phyloP scores from a whole-genome alignment of 2,329 filamentous ascomycete genomes.

The Sarocladium brachiariae region DNA sequence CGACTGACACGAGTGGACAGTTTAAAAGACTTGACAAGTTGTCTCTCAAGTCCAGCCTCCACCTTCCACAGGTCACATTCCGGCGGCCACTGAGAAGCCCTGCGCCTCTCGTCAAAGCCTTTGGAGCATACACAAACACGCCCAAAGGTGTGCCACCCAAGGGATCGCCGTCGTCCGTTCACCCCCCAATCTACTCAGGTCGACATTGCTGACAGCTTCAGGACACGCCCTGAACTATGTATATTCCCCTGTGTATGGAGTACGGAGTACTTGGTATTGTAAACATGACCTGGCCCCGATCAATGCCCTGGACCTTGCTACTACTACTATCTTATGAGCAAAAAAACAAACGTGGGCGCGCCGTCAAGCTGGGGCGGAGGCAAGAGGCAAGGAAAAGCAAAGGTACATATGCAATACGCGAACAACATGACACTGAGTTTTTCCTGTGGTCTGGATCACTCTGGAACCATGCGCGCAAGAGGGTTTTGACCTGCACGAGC shows the following conservation, averaged over 20 bases:
- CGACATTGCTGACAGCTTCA: slow-evolving; percentile 6
- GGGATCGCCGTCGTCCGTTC: slow-evolving; percentile 5
- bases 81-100: background rate
- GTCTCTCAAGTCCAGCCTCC: background rate
- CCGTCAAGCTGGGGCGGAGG: background rate
- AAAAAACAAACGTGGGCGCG: slow-evolving; percentile 3
- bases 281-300: too few species aligned
- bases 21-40: background rate
- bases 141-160: background rate
- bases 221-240: background rate
- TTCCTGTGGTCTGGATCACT: background rate
- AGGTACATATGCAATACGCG: background rate
- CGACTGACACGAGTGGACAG: background rate
- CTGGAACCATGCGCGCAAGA: background rate
- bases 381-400: background rate
- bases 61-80: slow-evolving; percentile 6
- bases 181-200: slow-evolving; percentile 1
- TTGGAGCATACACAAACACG: background rate
- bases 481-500: background rate
- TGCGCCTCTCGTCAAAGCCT: slow-evolving; percentile 2
- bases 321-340: too few species aligned
- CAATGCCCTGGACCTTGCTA: too few species aligned
- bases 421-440: background rate
- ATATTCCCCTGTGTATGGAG: slow-evolving; percentile 1
- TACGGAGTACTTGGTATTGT: background rate